Evolutionary conservation across 495 filamentous ascomycete species (phyloP).

Genomic region (Aspergillus indologenus): DNA sequence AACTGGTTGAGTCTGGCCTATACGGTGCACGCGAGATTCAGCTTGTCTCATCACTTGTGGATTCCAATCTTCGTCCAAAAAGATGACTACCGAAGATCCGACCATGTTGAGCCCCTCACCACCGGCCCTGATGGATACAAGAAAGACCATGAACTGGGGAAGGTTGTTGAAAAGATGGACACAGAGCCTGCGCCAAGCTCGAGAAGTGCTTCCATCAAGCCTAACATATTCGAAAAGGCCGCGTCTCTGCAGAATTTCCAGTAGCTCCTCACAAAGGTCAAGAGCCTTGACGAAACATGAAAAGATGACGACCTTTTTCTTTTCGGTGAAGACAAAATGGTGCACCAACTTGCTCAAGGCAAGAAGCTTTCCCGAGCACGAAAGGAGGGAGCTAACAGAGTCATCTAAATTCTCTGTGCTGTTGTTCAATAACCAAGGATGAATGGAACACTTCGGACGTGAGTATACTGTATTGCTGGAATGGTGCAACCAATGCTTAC

Average conservation of each 20-base stretch:
- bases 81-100: slow-evolving; percentile 57
- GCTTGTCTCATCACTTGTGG: slow-evolving; percentile 61
- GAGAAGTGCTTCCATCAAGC: slow-evolving; percentile 54
- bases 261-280: slow-evolving; percentile 57
- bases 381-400: slow-evolving; percentile 45
- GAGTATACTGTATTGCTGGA: not conserved
- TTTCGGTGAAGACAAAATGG: slow-evolving; percentile 52
- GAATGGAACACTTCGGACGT: slow-evolving; percentile 49
- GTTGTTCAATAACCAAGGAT: slow-evolving; percentile 34
- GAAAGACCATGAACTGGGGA: slow-evolving; percentile 53
- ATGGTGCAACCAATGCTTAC: slow-evolving; percentile 17
- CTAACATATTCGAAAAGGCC: slow-evolving; percentile 50
- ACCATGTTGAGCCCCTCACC: slow-evolving; percentile 63
- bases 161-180: slow-evolving; percentile 58
- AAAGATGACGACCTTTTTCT: slow-evolving; percentile 63
- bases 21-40: slow-evolving; percentile 57
- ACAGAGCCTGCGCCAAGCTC: slow-evolving; percentile 54
- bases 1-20: slow-evolving; percentile 57
- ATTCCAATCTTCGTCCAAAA: slow-evolving; percentile 68
- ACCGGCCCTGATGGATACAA: slow-evolving; percentile 63
- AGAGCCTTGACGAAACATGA: slow-evolving; percentile 59
- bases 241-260: slow-evolving; percentile 47
- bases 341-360: slow-evolving; percentile 59
- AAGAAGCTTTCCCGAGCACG: slow-evolving; percentile 62
- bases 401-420: not conserved